phyloP scores from a whole-genome alignment of 2,329 filamentous ascomycete genomes.

The Aureobasidium leucospermi region DNA sequence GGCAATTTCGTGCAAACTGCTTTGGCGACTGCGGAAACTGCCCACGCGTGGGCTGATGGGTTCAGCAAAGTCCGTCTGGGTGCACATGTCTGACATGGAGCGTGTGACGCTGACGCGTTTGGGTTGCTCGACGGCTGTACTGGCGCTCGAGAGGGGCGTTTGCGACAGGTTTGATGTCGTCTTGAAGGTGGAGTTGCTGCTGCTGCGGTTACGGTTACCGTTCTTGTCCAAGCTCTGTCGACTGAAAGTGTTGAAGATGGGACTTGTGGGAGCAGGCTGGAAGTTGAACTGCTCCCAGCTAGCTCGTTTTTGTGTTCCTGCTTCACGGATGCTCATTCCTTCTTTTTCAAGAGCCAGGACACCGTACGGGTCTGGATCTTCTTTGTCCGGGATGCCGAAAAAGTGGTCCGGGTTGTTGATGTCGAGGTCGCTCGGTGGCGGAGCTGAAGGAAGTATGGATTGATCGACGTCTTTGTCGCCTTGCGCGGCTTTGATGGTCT shows the following conservation, averaged over 20 bases:
- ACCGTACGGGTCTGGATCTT: slow-evolving; percentile 88
- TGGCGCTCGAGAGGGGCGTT: slow-evolving; percentile 52
- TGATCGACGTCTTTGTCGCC: slow-evolving; percentile 70
- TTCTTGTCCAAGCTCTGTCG: slow-evolving; percentile 58
- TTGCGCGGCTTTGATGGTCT: slow-evolving; percentile 83
- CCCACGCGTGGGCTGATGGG: slow-evolving; percentile 15
- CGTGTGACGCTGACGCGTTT: neutral
- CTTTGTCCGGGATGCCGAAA: slow-evolving; percentile 71
- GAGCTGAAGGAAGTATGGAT: slow-evolving; percentile 57
- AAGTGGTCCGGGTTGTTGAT: slow-evolving; percentile 42
- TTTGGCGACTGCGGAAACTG: slow-evolving; percentile 15
- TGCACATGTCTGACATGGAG: slow-evolving; percentile 57
- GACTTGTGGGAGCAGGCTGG: slow-evolving; percentile 67
- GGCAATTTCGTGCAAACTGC: slow-evolving; percentile 28
- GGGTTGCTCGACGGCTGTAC: neutral
- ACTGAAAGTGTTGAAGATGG: slow-evolving; percentile 52
- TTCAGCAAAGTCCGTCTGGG: slow-evolving; percentile 45
- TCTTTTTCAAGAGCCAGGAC: slow-evolving; percentile 85
- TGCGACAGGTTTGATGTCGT: slow-evolving; percentile 58
- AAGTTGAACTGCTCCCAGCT: slow-evolving; percentile 77
- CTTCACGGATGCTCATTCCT: slow-evolving; percentile 82
- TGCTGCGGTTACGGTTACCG: slow-evolving; percentile 42
- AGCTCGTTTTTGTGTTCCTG: slow-evolving; percentile 68
- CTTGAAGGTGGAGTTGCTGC: slow-evolving; percentile 61
- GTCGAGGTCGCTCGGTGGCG: slow-evolving; percentile 69